These are phyloP conservation scores for Sicyos edulis DNA, from an alignment of 306 rosid species.

Conservation along the genomic window DNA sequence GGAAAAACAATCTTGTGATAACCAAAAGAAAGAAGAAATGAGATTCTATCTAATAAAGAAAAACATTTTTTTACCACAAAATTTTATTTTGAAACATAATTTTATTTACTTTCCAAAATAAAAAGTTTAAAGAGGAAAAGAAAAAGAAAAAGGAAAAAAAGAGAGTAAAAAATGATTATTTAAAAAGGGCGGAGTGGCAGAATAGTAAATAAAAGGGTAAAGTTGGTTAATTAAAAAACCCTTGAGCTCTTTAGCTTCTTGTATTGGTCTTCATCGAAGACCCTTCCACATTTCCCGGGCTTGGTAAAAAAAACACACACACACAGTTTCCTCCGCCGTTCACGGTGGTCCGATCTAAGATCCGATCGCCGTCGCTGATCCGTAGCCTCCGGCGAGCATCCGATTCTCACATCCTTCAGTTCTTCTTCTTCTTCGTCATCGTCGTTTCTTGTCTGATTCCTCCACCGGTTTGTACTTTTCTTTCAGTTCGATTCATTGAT, in stretches of 20 bases:
- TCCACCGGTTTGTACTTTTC: background rate
- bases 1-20: too few relatives aligned
- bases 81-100: background rate
- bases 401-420: background rate
- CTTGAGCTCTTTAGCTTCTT: background rate
- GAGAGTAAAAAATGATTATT: background rate
- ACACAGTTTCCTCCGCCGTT: background rate
- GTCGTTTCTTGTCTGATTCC: slow-evolving; percentile 3
- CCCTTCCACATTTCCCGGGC: slow-evolving; percentile 20
- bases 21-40: too few relatives aligned
- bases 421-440: background rate
- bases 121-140: background rate
- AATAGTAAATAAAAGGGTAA: slow-evolving; percentile 8
- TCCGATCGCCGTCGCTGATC: slow-evolving; percentile 31
- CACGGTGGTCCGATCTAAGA: slow-evolving; percentile 22
- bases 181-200: slow-evolving; percentile 30
- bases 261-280: background rate
- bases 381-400: background rate
- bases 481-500: background rate
- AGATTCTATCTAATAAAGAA: too few relatives aligned
- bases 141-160: background rate
- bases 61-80: background rate
- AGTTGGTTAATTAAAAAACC: background rate
- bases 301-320: background rate
- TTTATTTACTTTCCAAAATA: background rate